Base-by-base conservation (phyloP, 306 rosid genomes). In the Hylodesmum podocarpum region DNA sequence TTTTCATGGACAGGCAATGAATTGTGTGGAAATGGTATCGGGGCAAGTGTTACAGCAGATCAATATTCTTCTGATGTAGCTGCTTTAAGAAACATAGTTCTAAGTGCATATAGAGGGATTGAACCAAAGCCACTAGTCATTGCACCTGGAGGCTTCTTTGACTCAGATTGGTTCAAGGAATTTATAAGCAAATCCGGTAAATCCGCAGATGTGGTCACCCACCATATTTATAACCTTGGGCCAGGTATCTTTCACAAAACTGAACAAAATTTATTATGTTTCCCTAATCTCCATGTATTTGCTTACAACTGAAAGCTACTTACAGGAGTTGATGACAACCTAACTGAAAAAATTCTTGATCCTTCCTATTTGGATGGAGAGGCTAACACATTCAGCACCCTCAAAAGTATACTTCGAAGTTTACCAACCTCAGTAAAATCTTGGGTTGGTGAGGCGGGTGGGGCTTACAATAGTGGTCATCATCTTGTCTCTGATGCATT, bases 371-470 rank as follows among this genome's bases (percentile, higher is more conserved):
- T 96, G 39, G 90, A 96, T 72, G 84, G 78, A 28, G 86, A 14
- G 85, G 82, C 83, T 28, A 9, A 40, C 73, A 88, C 91, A 25
- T 96, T 92, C 74, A 69, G 85, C 19, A 40, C 69, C 83, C 97
- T 96, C 43, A 89, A 69, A 29, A 64, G 66, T 71, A 69, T 88
- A 80, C 80, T 92, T 11, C 73, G n/a, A 78, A 82, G 72, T 62
- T 86, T 96, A 57, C 53, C 77, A 72, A 84, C 83, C 63, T 76
- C 86, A 7, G 91, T 91, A 14, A 63, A 50, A 46, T 87, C 99
- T 1, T 96, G 99, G 98, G 98, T 96, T 72, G 99, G 98, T 44
- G 99, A 96, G 85, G 80, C 99, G 4, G 99, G 99, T 80, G 99
- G 99, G 47, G 94, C 99, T 36, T 96, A 87, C 80, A 89, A 89